Base-by-base conservation (phyloP, 148 eudicot genomes). In the Camellia granthamiana region DNA sequence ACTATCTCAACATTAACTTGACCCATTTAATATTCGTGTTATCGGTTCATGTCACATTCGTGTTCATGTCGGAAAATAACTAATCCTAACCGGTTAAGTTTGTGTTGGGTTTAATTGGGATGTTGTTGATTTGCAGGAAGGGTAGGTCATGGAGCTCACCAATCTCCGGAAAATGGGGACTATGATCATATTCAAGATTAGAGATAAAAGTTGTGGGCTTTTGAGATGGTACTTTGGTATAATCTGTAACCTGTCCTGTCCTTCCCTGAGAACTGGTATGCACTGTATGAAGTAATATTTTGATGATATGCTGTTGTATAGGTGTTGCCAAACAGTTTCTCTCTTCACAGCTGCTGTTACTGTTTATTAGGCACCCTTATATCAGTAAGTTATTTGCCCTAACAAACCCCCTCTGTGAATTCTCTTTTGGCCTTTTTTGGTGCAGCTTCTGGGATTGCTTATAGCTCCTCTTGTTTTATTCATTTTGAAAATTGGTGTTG, bases 71-170 rank as follows among this genome's bases (percentile, higher is more conserved):
- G 1, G 38, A 30, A 30, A 30, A 30, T 30, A 30, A 30, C 38
- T 30, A 30, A 30, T 30, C 38, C 38, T 30, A 30, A 30, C 38
- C 38, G 38, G 38, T 30, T 30, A 30, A 30, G 38, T 30, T 30
- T 30, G 38, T 30, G 38, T 30, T 30, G 38, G 38, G 38, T 30
- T 30, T 30, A 72, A 73, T 61, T 73, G 42, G 10, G 76, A 74
- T 74, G 65, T 74, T 74, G 23, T 49, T 7, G 38, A 11, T 56
- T 74, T 41, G 7, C 77, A 74, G 77, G 77, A 74, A 74, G 54
- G 55, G 62, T 51, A 52, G 43, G 76, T 73, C 52, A 49, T 49
- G 52, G 76, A n/a, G 75, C 16, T 52, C 38, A 42, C 62, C 63
- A 59, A 58, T 74, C 49, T 52, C 65, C 21, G 6, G 64, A 55